Percentiles rank a stretch among this genome's conserved stretches.
Evolutionary conservation across 1,284 basidiomycete species (phyloP).

Genomic region (Austroboletus niveus): DNA sequence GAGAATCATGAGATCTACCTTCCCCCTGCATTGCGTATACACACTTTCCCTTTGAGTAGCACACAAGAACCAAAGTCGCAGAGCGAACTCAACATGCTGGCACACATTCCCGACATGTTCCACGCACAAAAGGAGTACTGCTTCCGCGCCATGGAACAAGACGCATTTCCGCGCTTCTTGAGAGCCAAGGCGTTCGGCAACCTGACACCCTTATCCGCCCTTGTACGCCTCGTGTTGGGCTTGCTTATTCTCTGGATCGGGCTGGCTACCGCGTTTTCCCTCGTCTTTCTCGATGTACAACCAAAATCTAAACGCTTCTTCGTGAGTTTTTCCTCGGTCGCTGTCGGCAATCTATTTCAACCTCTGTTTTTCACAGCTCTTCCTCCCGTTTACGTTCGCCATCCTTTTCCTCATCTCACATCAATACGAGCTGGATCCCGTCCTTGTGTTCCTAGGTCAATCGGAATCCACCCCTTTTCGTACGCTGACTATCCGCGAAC

Average conservation of each 20-base stretch:
- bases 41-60: constrained; percentile 72
- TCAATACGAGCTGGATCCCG: constrained; percentile 94
- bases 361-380: constrained; percentile 57
- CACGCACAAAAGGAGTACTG: constrained; percentile 97
- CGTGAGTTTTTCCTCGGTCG: constrained; percentile 56
- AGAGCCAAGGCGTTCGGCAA: constrained; percentile 97
- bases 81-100: constrained; percentile 73
- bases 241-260: constrained; percentile 91
- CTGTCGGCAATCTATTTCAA: constrained; percentile 8
- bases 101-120: constrained; percentile 95
- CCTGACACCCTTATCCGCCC: constrained; percentile 85
- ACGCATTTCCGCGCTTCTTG: constrained; percentile 95
- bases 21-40: constrained; percentile 80
- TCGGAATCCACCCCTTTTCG: constrained; percentile 93
- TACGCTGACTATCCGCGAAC: constrained; percentile 84
- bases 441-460: constrained; percentile 82
- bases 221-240: constrained; percentile 82
- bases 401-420: constrained; percentile 89
- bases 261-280: constrained; percentile 84
- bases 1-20: constrained; percentile 94
- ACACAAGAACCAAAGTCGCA: constrained; percentile 68
- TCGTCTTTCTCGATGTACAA: constrained; percentile 91
- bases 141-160: constrained; percentile 95
- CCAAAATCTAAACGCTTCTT: constrained; percentile 91
- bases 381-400: constrained; percentile 92